Conservation (phyloP, 75 land plant species). For the Adiantum capillusveneris region DNA sequence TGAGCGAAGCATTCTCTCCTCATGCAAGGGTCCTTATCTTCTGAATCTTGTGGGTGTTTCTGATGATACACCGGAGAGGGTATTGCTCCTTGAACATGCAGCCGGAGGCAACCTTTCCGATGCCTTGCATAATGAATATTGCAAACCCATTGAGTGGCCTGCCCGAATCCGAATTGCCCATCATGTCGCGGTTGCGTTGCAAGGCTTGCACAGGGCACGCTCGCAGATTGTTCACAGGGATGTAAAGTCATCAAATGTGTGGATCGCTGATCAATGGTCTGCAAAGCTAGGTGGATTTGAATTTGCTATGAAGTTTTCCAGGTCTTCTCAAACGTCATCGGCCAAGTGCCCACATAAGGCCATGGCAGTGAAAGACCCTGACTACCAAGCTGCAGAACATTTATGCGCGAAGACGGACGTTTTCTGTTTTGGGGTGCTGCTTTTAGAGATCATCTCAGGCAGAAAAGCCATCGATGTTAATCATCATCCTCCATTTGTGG, state of each 20-base stretch:
- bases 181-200: conserved; percentile 1
- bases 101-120: conserved; percentile 4
- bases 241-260: conserved; percentile 10
- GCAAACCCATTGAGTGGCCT: conserved; percentile 2
- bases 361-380: conserved; percentile 5
- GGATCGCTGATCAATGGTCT: conserved; percentile 9
- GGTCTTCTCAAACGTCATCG: background rate
- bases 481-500: conserved; percentile 1
- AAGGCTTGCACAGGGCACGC: background rate
- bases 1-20: conserved; percentile 4
- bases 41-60: conserved; percentile 5
- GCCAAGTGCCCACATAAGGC: background rate
- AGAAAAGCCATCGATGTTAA: conserved; percentile 7
- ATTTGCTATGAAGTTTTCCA: background rate
- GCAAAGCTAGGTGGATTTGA: conserved; percentile 11
- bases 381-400: background rate
- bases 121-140: background rate
- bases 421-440: conserved; percentile 23
- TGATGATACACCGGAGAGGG: conserved; percentile 2
- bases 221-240: conserved; percentile 11
- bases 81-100: conserved; percentile 5
- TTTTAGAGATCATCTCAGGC: conserved; percentile 17
- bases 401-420: conserved; percentile 14
- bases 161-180: conserved; percentile 7
- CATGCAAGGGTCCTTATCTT: background rate